Evolutionary conservation across 2,329 filamentous ascomycete species (phyloP).

Genomic region (Fusarium fracticaudum): DNA sequence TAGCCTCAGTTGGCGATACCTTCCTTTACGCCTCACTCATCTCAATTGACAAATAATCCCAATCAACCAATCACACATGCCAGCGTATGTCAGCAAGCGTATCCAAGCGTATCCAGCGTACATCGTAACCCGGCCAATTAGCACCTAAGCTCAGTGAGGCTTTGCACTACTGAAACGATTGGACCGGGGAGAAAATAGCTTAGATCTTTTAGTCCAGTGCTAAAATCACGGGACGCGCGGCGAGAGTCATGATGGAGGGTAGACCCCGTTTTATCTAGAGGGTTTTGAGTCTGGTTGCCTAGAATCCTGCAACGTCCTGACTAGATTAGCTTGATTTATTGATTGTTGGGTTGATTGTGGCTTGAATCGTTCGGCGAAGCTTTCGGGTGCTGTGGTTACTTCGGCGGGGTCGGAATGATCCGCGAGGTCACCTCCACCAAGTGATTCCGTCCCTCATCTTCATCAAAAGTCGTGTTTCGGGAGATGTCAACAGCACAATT

Average conservation of each 20-base stretch:
- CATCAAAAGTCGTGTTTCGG: neutral
- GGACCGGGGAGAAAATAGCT: neutral
- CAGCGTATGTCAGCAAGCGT: neutral
- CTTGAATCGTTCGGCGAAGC: neutral
- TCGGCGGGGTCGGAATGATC: neutral
- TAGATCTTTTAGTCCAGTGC: neutral
- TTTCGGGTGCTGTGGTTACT: no score
- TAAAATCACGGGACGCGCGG: neutral
- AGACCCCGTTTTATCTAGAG: neutral
- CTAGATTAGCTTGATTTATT: neutral
- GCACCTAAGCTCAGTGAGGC: neutral
- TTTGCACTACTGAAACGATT: neutral
- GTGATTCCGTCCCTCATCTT: no score
- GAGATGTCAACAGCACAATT: fast-evolving
- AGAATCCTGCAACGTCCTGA: neutral
- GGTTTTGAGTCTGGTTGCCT: neutral
- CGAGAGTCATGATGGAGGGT: slow-evolving; percentile 8
- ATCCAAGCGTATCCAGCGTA: neutral
- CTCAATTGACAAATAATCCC: neutral
- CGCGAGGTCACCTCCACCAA: no score
- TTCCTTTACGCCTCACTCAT: neutral
- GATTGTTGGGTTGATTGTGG: neutral
- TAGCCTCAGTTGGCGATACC: neutral
- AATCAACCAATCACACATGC: neutral
- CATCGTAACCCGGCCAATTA: neutral